phyloP scores from a whole-genome alignment of 2,329 filamentous ascomycete species.

The Hirsutella thompsonii region DNA sequence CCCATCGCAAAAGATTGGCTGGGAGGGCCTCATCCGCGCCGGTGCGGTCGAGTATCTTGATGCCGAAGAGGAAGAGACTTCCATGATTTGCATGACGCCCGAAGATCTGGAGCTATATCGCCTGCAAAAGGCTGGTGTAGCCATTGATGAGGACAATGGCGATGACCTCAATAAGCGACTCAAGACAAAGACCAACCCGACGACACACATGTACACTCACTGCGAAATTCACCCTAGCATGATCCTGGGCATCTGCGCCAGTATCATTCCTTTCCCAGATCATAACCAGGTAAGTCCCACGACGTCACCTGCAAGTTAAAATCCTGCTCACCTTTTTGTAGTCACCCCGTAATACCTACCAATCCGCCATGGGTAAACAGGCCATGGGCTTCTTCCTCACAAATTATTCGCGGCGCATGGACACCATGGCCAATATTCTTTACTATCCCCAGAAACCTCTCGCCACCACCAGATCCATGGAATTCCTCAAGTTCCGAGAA shows the following conservation, averaged over 20 bases:
- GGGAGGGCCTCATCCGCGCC: slow-evolving; percentile 71
- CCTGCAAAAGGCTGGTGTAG: slow-evolving; percentile 52
- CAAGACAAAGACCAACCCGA: slow-evolving; percentile 76
- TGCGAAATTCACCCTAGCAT: slow-evolving; percentile 99
- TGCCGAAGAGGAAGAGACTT: slow-evolving; percentile 94
- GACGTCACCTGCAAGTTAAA: too few relatives aligned
- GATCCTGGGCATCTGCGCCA: slow-evolving; percentile 96
- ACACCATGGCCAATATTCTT: slow-evolving; percentile 98
- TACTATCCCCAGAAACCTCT: slow-evolving; percentile 98
- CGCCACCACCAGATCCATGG: slow-evolving; percentile 94
- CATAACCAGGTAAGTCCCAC: slow-evolving; percentile 64
- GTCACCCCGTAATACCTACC: slow-evolving; percentile 97
- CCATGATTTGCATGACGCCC: slow-evolving; percentile 99
- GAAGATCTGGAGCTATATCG: slow-evolving; percentile 79
- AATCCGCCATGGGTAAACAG: slow-evolving; percentile 99
- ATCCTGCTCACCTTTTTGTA: slow-evolving; percentile 19
- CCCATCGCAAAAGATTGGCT: slow-evolving; percentile 58
- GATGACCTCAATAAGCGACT: slow-evolving; percentile 72
- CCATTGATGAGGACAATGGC: slow-evolving; percentile 45
- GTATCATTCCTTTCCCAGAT: slow-evolving; percentile 98
- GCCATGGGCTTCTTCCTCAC: slow-evolving; percentile 99
- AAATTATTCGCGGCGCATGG: slow-evolving; percentile 94
- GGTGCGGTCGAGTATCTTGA: slow-evolving; percentile 94
- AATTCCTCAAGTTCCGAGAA: slow-evolving; percentile 96
- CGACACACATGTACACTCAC: slow-evolving; percentile 88